Base-by-base conservation (phyloP, 2,329 filamentous ascomycete species). In the Trichoderma breve region DNA sequence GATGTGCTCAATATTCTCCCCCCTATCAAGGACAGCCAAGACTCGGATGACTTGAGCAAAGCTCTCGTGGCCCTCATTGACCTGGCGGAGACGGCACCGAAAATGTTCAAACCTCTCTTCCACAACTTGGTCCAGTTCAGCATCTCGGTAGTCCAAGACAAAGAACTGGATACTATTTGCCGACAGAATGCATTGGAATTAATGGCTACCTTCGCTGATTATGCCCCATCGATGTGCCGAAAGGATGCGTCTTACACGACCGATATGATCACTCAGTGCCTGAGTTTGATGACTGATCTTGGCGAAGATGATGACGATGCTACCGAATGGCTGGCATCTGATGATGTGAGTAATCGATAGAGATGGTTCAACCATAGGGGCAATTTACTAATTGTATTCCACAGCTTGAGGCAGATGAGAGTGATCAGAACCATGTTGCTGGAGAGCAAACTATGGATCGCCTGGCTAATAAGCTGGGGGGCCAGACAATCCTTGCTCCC, bases 401-500 rank as follows among this genome's bases (percentile, higher is more conserved):
- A 21, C 76, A 93, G 91, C 90, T 98, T 75, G 96, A 99, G 75
- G 90, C 94, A 73, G 96, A 98, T 76, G 96, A 99, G 83, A 98
- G 94, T 79, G 96, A 99, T 79, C 90, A 94, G 74, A 99, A 99
- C 81, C 96, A 99, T 79, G 95, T 99, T 75, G 96, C 95, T 57
- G 96, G 96, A 73, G 96, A 99, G 83, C 96, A 99, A 83, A 97
- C 94, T 76, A 98, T 99, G 95, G 96, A 99, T 80, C 91, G 96
- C 72, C 86, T 99, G 69, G 95, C 96, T 70, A 99, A 98, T 86
- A 98, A 97, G 83, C 91, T 99, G 43, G 96, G 96, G 71, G 96
- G 96, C n/a, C 88, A 93, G 78, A 91, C 93, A n/a, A 92, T 99
- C 71, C 86, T 99, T 24, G 93, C 93, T 34, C 95, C 95, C 1